Conservation (phyloP, 2,329 filamentous ascomycete genomes). For the Diplocarpon rosae region DNA sequence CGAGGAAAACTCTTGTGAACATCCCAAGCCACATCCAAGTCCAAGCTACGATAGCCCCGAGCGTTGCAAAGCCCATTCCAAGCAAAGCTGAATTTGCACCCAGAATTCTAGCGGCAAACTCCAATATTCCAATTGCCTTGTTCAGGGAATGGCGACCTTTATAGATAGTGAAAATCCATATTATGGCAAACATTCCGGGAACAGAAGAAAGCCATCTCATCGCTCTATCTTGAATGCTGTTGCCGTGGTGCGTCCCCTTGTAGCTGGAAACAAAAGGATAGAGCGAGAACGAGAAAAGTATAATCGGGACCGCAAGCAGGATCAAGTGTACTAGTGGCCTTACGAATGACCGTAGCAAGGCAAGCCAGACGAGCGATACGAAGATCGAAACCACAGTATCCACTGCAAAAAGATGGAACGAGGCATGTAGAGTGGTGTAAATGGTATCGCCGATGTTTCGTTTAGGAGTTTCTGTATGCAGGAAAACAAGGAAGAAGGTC, state of each 20-base stretch:
- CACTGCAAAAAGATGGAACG: constrained; percentile 78
- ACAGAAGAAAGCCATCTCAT: constrained; percentile 83
- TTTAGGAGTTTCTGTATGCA: constrained; percentile 68
- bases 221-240: constrained; percentile 69
- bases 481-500: constrained; percentile 78
- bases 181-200: constrained; percentile 58
- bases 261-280: constrained; percentile 89
- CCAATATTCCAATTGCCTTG: constrained; percentile 77
- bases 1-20: constrained; percentile 91
- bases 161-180: constrained; percentile 78
- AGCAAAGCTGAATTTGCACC: constrained; percentile 75
- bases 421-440: constrained; percentile 77
- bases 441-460: constrained; percentile 82
- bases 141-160: constrained; percentile 70
- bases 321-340: constrained; percentile 72
- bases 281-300: constrained; percentile 79
- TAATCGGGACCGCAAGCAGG: constrained; percentile 71
- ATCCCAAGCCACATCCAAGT: constrained; percentile 95
- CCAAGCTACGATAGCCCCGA: constrained; percentile 70
- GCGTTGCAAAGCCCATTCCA: constrained; percentile 67
- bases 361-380: constrained; percentile 84
- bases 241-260: constrained; percentile 63
- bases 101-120: constrained; percentile 84
- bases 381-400: constrained; percentile 86
- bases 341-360: constrained; percentile 77